Conservation (phyloP, 1,139 yeast species). For the Pneumocystis carinii region DNA sequence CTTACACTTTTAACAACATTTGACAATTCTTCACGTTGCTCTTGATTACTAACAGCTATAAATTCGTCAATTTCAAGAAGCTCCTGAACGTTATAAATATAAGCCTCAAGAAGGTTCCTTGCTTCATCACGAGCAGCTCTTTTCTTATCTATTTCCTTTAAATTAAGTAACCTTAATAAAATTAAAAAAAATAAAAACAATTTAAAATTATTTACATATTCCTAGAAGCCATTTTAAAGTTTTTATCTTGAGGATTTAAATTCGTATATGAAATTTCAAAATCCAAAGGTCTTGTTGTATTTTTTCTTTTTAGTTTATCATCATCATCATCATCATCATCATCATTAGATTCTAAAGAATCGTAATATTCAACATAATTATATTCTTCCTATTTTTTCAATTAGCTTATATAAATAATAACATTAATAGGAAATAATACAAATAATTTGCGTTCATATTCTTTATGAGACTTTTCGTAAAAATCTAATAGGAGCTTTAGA, state of each 20-base stretch:
- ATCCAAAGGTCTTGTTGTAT: constrained; percentile 15
- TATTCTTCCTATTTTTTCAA: not conserved
- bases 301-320: too few species aligned
- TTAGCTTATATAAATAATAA: constrained; percentile 6
- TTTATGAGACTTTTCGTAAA: not conserved
- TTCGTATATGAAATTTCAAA: constrained; percentile 15
- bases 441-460: not conserved
- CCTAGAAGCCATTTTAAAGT: constrained; percentile 20
- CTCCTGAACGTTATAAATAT: constrained; percentile 23
- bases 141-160: constrained; percentile 17
- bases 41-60: constrained; percentile 9
- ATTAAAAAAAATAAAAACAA: constrained; percentile 8
- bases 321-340: constrained; percentile 7
- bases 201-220: constrained; percentile 20
- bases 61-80: constrained; percentile 15
- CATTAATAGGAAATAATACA: not conserved
- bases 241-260: constrained; percentile 22
- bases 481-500: not conserved
- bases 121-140: constrained; percentile 22
- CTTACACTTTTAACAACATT: constrained; percentile 19
- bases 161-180: not conserved
- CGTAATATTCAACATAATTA: not conserved
- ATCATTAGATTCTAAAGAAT: constrained; percentile 4
- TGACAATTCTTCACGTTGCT: constrained; percentile 12
- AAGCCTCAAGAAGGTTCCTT: constrained; percentile 24